Percentiles rank a stretch among this genome's conserved stretches.
phyloP scores from a whole-genome alignment of 441 rosid species.

The Pelargonium cotyledonis region DNA sequence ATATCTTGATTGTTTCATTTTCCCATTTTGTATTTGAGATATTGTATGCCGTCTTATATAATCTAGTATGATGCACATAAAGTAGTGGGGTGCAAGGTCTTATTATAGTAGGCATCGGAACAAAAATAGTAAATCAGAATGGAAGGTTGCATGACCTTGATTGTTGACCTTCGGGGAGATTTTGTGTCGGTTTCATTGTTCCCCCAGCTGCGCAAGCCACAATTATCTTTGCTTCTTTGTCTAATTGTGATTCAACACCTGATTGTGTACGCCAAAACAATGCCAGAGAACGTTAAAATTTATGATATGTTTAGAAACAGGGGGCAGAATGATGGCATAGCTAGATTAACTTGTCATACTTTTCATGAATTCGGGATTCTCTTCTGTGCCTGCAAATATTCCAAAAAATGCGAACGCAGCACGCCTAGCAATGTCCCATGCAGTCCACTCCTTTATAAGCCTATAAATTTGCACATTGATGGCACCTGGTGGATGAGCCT shows the following conservation, averaged over 20 bases:
- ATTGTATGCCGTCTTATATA: no score
- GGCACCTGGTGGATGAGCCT: constrained; percentile 85
- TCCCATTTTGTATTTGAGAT: no score
- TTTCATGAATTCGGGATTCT: constrained; percentile 74
- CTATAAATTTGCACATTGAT: constrained; percentile 82
- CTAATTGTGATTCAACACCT: constrained; percentile 73
- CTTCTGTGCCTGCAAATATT: constrained; percentile 91
- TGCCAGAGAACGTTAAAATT: neutral
- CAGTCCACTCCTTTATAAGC: constrained; percentile 88
- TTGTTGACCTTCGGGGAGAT: constrained; percentile 88
- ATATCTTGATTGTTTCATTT: no score
- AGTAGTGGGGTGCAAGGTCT: no score
- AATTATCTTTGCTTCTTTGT: constrained; percentile 73
- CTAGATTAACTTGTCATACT: constrained; percentile 27
- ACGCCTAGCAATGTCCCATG: constrained; percentile 77
- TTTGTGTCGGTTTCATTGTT: constrained; percentile 77
- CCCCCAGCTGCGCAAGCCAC: constrained; percentile 91
- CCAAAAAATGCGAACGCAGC: constrained; percentile 97
- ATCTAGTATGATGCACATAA: no score
- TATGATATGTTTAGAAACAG: neutral
- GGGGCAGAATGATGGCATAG: constrained; percentile 7
- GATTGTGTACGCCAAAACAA: constrained; percentile 12
- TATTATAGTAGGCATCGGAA: no score
- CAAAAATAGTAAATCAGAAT: no score
- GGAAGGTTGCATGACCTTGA: constrained; percentile 42